Evolutionary conservation across 2,329 filamentous ascomycete species (phyloP).

Genomic region (Trichoderma asperellum): DNA sequence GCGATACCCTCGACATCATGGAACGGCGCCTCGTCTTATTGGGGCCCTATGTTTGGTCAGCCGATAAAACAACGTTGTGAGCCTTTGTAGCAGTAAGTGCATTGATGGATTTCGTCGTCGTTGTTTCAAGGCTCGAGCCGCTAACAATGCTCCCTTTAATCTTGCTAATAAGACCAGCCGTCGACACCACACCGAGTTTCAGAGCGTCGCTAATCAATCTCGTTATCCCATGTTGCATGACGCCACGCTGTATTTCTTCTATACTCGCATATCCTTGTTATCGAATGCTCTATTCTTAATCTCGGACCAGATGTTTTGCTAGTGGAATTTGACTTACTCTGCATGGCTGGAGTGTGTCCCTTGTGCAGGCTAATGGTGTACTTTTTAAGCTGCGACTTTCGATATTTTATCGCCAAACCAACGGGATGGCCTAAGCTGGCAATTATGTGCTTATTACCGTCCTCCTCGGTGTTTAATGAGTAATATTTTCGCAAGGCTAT

Average conservation of each 20-base stretch:
- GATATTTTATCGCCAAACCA: constrained; percentile 12
- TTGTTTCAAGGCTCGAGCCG: constrained; percentile 23
- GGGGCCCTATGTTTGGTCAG: neutral
- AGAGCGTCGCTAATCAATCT: constrained; percentile 24
- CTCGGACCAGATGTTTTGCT: neutral
- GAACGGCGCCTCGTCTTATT: too few species aligned
- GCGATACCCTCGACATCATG: neutral
- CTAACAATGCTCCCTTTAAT: constrained; percentile 18
- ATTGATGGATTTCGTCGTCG: constrained; percentile 10
- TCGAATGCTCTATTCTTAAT: neutral
- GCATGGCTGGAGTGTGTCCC: constrained; percentile 18
- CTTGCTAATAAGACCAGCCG: constrained; percentile 25
- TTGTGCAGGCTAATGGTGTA: constrained; percentile 24
- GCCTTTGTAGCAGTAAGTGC: constrained; percentile 3
- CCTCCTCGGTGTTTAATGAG: constrained; percentile 9
- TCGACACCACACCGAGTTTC: constrained; percentile 26
- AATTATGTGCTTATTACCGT: constrained; percentile 18
- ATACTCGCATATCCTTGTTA: neutral
- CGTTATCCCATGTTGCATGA: constrained; percentile 24
- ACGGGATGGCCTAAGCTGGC: constrained; percentile 26
- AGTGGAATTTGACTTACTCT: constrained; percentile 14
- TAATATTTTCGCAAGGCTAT: constrained; percentile 23
- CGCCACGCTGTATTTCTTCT: constrained; percentile 27
- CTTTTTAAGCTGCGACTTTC: constrained; percentile 3
- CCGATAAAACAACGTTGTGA: neutral